phyloP scores from a whole-genome alignment of 352 stramenopile genomes.

The Achlya hypogyna region DNA sequence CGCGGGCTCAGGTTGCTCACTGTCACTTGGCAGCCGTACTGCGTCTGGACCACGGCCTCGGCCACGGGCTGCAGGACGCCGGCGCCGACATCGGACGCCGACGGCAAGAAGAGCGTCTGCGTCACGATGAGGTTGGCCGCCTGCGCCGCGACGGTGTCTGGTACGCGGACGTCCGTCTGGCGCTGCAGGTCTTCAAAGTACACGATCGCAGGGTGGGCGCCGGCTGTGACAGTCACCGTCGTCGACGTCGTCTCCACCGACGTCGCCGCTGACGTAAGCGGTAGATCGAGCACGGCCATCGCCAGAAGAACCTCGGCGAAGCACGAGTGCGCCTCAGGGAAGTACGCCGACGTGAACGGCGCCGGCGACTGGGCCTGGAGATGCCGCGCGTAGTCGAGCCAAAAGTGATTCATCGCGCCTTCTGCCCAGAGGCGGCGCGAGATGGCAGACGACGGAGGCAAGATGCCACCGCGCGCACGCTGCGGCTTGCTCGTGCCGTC shows the following conservation, averaged over 20 bases:
- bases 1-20: slow-evolving; percentile 44
- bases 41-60: slow-evolving; percentile 42
- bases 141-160: slow-evolving; percentile 24
- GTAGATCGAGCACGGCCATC: slow-evolving; percentile 42
- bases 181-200: slow-evolving; percentile 42
- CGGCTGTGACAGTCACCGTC: neutral
- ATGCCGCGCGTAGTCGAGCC: slow-evolving; percentile 46
- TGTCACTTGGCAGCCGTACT: slow-evolving; percentile 42
- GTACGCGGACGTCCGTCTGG: slow-evolving; percentile 19
- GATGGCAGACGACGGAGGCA: neutral
- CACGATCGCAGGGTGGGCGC: slow-evolving; percentile 28
- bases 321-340: slow-evolving; percentile 34
- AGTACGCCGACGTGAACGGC: slow-evolving; percentile 47
- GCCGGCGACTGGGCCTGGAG: slow-evolving; percentile 3
- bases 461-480: neutral
- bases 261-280: slow-evolving; percentile 7
- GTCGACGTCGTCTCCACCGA: neutral
- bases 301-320: slow-evolving; percentile 48
- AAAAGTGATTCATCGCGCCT: slow-evolving; percentile 37
- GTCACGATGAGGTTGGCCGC: slow-evolving; percentile 35
- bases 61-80: slow-evolving; percentile 20
- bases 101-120: slow-evolving; percentile 32
- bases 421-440: neutral
- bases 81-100: slow-evolving; percentile 16
- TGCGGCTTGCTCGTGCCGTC: slow-evolving; percentile 4